Evolutionary conservation across 2,329 filamentous ascomycete genomes (phyloP), one percentile per base, ranked within the genome.

Genomic region (Elsinoe ampelina): DNA sequence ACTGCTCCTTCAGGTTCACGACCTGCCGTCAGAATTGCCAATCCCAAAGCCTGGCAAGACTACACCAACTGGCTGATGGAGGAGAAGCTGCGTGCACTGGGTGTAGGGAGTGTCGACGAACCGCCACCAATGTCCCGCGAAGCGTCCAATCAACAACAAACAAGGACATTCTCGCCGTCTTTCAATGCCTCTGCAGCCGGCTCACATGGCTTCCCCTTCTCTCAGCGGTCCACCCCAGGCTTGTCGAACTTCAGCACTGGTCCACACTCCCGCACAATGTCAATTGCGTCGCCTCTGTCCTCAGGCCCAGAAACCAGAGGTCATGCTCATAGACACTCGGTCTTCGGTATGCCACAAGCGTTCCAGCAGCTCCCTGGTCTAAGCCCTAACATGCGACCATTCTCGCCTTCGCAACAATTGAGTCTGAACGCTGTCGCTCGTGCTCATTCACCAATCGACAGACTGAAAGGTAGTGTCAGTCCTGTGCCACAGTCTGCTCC

Each of bases 71-170:
- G 86, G 62, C 75, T 97, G 35, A 84, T 88, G 63, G 93, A 98
- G 73, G 89, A 92, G 59, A 98, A 96, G 73, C 77, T 98, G 54
- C 84, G 90, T 60, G 91, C 92, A 52, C 78, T 98, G 57, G 93
- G 93, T 61, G 93, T 97, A 11, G 90, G 83, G 15, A 79, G 88
- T 59, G 87, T 84, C 35, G 83, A 86, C 50, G 88, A 93, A 54
- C 81, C 80, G 59, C 71, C 77, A 54, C 74, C 77, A 41, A 78
- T 85, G 62, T 92, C 89, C 12, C 77, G 85, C 58, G 85, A 87
- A 64, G 76, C 83, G 19, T 90, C 89, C 7, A 83, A 81, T 43
- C 84, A 87, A 62, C 88, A 89, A 66, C 86, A 87, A 4, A 80
- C 84, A 5, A 74, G 92, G 52, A 83, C 89, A 4, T 90, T 92